Conservation (phyloP, 2,329 filamentous ascomycete genomes). For the Nakataea oryzae region DNA sequence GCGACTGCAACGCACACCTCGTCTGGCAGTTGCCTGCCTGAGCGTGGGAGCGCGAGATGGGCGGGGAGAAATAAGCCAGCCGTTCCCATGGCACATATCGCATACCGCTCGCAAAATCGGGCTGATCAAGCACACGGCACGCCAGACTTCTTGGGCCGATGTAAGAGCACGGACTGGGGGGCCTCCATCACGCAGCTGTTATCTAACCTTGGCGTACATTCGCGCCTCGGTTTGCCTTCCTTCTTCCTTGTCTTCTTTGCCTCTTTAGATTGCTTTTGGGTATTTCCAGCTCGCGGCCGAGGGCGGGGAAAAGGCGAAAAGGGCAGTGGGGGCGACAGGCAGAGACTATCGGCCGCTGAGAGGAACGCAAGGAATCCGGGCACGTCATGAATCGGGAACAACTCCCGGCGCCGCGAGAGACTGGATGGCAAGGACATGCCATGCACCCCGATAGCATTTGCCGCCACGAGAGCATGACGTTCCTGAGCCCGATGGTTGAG, state of each 20-base stretch:
- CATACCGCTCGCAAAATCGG: neutral
- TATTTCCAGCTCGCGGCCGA: too few relatives aligned
- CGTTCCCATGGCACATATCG: neutral
- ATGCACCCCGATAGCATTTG: neutral
- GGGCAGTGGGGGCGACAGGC: too few relatives aligned
- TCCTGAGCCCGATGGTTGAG: neutral
- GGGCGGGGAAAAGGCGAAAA: neutral
- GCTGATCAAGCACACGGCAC: too few relatives aligned
- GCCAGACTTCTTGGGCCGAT: too few relatives aligned
- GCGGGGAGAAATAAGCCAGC: too few relatives aligned
- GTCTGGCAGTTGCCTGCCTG: neutral
- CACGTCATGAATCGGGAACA: neutral
- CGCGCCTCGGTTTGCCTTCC: neutral
- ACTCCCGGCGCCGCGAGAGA: neutral
- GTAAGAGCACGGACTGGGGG: neutral
- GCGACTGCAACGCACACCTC: neutral
- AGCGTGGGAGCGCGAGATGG: neutral
- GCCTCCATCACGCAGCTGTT: neutral
- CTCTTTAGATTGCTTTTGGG: too few relatives aligned
- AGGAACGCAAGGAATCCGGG: neutral
- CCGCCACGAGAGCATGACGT: neutral
- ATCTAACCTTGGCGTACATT: neutral
- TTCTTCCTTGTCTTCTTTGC: neutral
- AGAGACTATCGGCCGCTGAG: neutral
- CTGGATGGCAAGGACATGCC: neutral